Evolutionary conservation across 176 grass and related monocot species (phyloP), one percentile per base, ranked within the genome.

Genomic region (Pontederia crassipes): DNA sequence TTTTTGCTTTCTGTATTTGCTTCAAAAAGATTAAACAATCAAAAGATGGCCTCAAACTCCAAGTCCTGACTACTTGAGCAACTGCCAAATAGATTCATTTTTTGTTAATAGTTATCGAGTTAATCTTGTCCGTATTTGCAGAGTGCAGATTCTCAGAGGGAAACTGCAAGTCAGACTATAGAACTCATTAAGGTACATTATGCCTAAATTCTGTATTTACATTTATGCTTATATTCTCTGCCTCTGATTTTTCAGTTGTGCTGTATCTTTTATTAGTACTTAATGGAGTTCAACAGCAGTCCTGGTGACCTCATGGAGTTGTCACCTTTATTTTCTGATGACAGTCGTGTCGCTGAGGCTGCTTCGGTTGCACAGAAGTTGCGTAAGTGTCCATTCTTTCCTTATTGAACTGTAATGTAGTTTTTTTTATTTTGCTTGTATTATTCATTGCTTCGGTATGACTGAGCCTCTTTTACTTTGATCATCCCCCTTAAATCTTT

Each of bases 351-450:
- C 69, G 84, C 84, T 65, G 93, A 92, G 74, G 93, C 93, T 79
- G 93, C 93, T 86, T 98, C 93, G n/a, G 86, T 98, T 85, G 93
- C 93, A 86, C 88, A 92, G 58, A 98, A 98, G 92, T 85, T 98
- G 66, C 84, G 93, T 98, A 78, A 78, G 77, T 60, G 78, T 24
- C 50, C 20, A 59, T 9, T 67, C 16, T 12, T 67, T 67, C 14
- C 17, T 15, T 55, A 45, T 56, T 6, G 52, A 24, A 54, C 17
- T 50, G 17, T 9, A 14, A 4, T 65, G 24, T 11, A 28, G 4
- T 45, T 24, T 64, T 18, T 59, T 40, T 40, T 40, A 3, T 40
- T 40, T 40, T 7, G 32, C 32, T 4, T 40, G 32, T 7, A 3
- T 40, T 40, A 40, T 40, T 40, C 32, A 40, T 40, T 40, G 6